Conservation (phyloP, 306 rosid genomes). For the Rosa multiflora region DNA sequence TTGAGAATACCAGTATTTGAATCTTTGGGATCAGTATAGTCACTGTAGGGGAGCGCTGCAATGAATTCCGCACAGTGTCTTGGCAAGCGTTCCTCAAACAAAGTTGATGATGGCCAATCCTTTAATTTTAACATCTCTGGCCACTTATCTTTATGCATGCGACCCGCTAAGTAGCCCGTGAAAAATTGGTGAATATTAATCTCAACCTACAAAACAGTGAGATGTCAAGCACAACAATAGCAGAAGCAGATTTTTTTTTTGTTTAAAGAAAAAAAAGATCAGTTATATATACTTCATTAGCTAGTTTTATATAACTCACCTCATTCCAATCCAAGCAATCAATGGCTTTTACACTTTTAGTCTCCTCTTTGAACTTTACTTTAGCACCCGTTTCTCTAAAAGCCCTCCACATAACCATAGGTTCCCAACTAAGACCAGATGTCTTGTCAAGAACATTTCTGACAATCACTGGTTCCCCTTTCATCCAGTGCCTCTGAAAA, state of each 20-base stretch:
- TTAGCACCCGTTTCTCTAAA: slow-evolving; percentile 43
- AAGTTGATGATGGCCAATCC: slow-evolving; percentile 50
- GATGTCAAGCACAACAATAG: neutral
- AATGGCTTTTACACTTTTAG: slow-evolving; percentile 37
- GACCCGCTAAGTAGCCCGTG: slow-evolving; percentile 40
- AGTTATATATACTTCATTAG: neutral
- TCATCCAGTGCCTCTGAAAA: slow-evolving; percentile 45
- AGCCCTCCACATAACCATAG: slow-evolving; percentile 58
- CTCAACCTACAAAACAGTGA: slow-evolving; percentile 34
- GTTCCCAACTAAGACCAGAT: slow-evolving; percentile 57
- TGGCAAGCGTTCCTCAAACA: slow-evolving; percentile 45
- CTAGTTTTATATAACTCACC: slow-evolving; percentile 26
- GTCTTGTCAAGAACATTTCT: slow-evolving; percentile 47
- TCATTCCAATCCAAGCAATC: slow-evolving; percentile 53
- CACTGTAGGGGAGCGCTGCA: slow-evolving; percentile 43
- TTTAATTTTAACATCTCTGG: slow-evolving; percentile 49
- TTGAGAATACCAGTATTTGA: slow-evolving; percentile 34
- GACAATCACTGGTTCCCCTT: slow-evolving; percentile 49
- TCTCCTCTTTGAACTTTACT: slow-evolving; percentile 47
- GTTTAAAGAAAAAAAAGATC: neutral
- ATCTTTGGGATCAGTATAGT: slow-evolving; percentile 44
- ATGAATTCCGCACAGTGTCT: slow-evolving; percentile 45
- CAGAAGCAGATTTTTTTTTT: neutral
- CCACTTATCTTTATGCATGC: slow-evolving; percentile 33
- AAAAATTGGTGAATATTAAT: slow-evolving; percentile 46